Percentiles rank a stretch among this genome's conserved stretches.
Conservation (phyloP, 1,284 basidiomycete species). For the Abortiporus biennis region DNA sequence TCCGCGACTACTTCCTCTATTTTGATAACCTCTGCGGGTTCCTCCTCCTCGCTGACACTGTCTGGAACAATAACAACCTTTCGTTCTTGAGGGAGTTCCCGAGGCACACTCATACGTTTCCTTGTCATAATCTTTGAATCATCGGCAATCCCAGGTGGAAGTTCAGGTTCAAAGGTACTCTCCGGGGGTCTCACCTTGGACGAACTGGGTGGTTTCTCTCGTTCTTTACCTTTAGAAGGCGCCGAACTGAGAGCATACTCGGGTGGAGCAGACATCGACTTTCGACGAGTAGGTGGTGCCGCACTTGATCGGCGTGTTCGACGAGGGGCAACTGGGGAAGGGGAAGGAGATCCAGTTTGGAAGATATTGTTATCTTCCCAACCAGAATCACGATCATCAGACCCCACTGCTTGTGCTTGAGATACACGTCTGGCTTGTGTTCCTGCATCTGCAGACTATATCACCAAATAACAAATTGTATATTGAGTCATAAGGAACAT, state of each 20-base stretch:
- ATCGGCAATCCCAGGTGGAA: constrained; percentile 33
- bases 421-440: constrained; percentile 49
- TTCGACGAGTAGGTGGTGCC: constrained; percentile 36
- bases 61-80: constrained; percentile 3
- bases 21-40: constrained; percentile 8
- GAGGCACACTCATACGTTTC: constrained; percentile 8
- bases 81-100: neutral
- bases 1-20: constrained; percentile 10
- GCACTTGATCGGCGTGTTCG: constrained; percentile 45
- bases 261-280: constrained; percentile 70
- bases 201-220: constrained; percentile 10
- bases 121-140: constrained; percentile 15
- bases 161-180: constrained; percentile 49
- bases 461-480: neutral
- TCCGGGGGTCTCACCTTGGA: constrained; percentile 21
- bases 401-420: constrained; percentile 24
- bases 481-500: constrained; percentile 4
- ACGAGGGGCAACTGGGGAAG: constrained; percentile 62
- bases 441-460: constrained; percentile 40
- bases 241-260: constrained; percentile 32
- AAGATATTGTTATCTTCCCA: constrained; percentile 86
- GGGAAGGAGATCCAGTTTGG: constrained; percentile 75
- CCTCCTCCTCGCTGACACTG: constrained; percentile 13
- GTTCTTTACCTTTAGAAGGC: constrained; percentile 15
- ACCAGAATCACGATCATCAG: constrained; percentile 56